Conservation (phyloP, 2,329 filamentous ascomycete genomes). For the Huntiella abstrusa region DNA sequence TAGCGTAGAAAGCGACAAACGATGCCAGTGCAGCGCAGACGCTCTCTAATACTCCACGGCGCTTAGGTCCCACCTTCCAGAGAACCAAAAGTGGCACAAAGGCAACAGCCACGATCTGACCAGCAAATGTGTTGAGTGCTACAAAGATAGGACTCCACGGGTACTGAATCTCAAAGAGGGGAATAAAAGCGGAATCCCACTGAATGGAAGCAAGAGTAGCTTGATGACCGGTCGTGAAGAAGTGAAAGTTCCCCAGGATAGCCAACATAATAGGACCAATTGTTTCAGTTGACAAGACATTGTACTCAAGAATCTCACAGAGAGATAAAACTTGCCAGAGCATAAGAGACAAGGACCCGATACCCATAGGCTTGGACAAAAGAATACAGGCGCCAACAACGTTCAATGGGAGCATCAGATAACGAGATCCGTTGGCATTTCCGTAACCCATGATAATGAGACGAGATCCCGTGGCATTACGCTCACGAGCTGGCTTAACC, state of each 20-base stretch:
- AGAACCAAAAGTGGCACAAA: constrained; percentile 65
- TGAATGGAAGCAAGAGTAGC: constrained; percentile 74
- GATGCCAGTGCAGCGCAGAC: constrained; percentile 53
- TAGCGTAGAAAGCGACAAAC: constrained; percentile 66
- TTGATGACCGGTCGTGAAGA: constrained; percentile 96
- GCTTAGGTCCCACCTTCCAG: constrained; percentile 75
- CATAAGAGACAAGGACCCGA: constrained; percentile 62
- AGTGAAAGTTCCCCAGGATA: constrained; percentile 83
- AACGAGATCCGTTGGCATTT: constrained; percentile 82
- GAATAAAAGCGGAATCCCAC: constrained; percentile 91
- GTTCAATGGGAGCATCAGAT: constrained; percentile 66
- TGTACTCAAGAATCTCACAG: constrained; percentile 43
- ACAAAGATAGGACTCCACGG: constrained; percentile 77
- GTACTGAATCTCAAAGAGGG: constrained; percentile 63
- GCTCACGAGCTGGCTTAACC: constrained; percentile 36
- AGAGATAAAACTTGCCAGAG: constrained; percentile 77
- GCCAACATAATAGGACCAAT: constrained; percentile 73
- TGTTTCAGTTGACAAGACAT: constrained; percentile 42
- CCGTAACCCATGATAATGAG: constrained; percentile 78
- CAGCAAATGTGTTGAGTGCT: constrained; percentile 69
- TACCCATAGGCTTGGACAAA: constrained; percentile 87
- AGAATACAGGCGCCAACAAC: constrained; percentile 60
- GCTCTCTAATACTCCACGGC: constrained; percentile 47
- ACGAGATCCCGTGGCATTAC: constrained; percentile 26
- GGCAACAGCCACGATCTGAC: constrained; percentile 65